Evolutionary conservation across 1,284 basidiomycete species (phyloP), one percentile per base, ranked within the genome.

Genomic region (Leccinum laetum): DNA sequence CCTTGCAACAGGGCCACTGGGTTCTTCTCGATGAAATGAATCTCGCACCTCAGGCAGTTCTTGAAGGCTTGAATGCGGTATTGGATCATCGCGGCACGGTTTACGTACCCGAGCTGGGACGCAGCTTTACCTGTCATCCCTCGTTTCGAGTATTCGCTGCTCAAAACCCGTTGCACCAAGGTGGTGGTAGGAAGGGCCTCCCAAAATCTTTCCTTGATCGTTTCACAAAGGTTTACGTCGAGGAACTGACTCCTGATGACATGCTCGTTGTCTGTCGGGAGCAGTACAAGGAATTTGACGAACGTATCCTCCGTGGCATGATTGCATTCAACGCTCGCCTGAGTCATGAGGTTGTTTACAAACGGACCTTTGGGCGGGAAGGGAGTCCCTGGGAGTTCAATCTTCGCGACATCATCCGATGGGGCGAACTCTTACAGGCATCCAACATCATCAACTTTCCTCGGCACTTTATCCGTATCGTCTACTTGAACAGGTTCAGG

Each of bases 371-470:
- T 73, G 96, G 88, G 5, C 85, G 89, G 57, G 88, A 93, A 67
- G 98, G 98, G 9, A 86, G 88, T 61, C 98, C 98, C 1, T 99
- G 98, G 98, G 98, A 99, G 75, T 99, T 99, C 83, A 99, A 99
- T 75, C 82, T 99, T 61, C 92, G 98, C 46, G 98, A 99, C 78
- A 84, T 99, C 52, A 88, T 97, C 67, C 89, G 98, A 60, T 99
- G 98, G 97, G 91, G 88, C 0, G 79, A 87, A 24, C 87, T 96
- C 64, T 73, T 87, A 14, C 77, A 78, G 56, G 68, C 77, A 5
- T 72, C 71, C 5, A 68, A 71, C n/a, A 79, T 75, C 21, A 78
- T 81, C 18, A 84, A 88, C 60, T 88, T 89, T 58, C 74, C 74
- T 18, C 72, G 71, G 41, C 74, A 79, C 58, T 61, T 79, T 71